phyloP scores from a whole-genome alignment of 768 basidiomycete genomes.

The Psilocybe sp. region DNA sequence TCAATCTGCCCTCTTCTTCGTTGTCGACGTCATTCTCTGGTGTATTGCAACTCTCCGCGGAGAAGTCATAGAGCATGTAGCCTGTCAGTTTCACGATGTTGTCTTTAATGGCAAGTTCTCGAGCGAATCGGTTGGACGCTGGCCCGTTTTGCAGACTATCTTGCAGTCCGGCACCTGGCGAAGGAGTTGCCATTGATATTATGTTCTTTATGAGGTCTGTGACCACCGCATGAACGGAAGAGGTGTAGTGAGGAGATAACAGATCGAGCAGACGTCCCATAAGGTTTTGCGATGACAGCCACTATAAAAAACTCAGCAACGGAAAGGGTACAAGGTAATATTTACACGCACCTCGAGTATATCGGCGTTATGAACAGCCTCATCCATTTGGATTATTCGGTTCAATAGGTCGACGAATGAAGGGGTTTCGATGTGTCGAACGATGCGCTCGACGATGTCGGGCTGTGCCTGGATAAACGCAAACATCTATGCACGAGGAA shows the following conservation, averaged over 20 bases:
- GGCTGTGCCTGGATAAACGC: conserved; percentile 86
- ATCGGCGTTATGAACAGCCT: conserved; percentile 74
- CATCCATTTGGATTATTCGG: conserved; percentile 87
- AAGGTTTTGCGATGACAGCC: conserved; percentile 83
- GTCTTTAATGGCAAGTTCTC: conserved; percentile 77
- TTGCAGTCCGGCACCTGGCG: conserved; percentile 72
- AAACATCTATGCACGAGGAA: conserved; percentile 68
- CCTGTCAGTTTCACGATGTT: conserved; percentile 69
- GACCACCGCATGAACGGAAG: conserved; percentile 81
- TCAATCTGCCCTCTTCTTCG: conserved; percentile 18
- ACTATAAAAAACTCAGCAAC: conserved; percentile 42
- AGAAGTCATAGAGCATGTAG: conserved; percentile 75
- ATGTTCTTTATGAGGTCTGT: conserved; percentile 92
- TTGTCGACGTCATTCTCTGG: conserved; percentile 16
- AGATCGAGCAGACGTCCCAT: conserved; percentile 79
- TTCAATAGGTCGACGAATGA: conserved; percentile 90
- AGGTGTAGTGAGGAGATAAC: conserved; percentile 72
- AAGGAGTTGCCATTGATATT: conserved; percentile 90
- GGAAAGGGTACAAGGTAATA: conserved; percentile 12
- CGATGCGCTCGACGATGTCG: conserved; percentile 73
- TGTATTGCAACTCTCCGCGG: conserved; percentile 18
- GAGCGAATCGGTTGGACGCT: conserved; percentile 82
- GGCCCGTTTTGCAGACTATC: conserved; percentile 67
- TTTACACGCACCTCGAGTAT: conserved; percentile 76
- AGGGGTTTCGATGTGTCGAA: conserved; percentile 84